Evolutionary conservation across 2,329 filamentous ascomycete genomes (phyloP), one percentile per base, ranked within the genome.

Genomic region (Lojkania enalia): DNA sequence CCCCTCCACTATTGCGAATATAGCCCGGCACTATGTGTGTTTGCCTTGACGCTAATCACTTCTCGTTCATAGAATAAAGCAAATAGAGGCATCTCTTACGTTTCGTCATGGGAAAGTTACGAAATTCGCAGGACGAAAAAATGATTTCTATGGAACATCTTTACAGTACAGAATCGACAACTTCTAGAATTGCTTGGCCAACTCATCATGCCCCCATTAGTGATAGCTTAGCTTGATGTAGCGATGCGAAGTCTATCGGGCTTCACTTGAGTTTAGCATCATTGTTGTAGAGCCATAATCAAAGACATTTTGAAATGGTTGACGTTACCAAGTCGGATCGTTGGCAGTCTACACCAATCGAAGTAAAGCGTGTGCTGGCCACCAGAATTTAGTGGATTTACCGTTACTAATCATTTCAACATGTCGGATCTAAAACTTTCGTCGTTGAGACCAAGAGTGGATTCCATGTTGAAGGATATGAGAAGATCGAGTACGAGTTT

Each of bases 401-500:
- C 11, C 14, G 16, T 33, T 15, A 15, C 7, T 15, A 6, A 9
- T 36, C 14, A 9, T 36, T 9, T 15, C 61, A 71, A 54, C 51
- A 87, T 88, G 84, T 88, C 85, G 63, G 83, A 88, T 64, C 77
- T 67, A 84, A 81, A 60, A 85, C 85, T 46, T 78, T 77, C 41
- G 84, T 88, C 52, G 70, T 75, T 49, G 79, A 85, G 71, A 87
- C 82, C 50, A 70, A 76, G 56, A 74, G 76, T 48, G 85, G 85
- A 27, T 88, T 88, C 70, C 81, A 85, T 54, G 84, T 88, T 49
- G 81, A 83, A 55, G 85, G 85, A 18, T 87, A 86, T 57, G 85
- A 88, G 74, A 88, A 86, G 75, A 87, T 88, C 61, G 81, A 86
- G 61, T 88, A 88, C 64, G 84, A 87, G 69, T 88, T 88, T 66